Evolutionary conservation across 805 yeast species (phyloP).

Genomic region (Wickerhamiella hasegawae): DNA sequence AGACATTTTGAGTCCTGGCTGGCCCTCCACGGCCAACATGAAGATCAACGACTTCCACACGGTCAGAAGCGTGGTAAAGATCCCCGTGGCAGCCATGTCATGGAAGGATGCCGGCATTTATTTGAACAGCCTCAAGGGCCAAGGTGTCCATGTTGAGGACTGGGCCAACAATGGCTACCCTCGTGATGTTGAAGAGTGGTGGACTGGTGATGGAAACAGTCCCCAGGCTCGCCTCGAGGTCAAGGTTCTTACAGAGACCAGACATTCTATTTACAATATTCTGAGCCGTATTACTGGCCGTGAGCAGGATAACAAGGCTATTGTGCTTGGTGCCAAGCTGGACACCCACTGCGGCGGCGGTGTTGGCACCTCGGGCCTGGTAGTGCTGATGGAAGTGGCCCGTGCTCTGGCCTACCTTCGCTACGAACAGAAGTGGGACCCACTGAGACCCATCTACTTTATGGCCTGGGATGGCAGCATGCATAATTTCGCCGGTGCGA

Average conservation of each 20-base stretch:
- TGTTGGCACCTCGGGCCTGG: conserved; percentile 53
- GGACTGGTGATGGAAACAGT: conserved; percentile 27
- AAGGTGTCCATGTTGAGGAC: conserved; percentile 25
- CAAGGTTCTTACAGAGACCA: conserved; percentile 27
- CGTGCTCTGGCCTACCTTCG: conserved; percentile 50
- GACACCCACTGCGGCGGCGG: conserved; percentile 73
- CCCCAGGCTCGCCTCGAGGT: conserved; percentile 21
- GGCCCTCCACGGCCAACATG: conserved; percentile 32
- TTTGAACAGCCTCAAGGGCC: conserved; percentile 23
- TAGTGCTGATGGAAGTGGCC: conserved; percentile 52
- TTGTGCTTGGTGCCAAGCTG: conserved; percentile 70
- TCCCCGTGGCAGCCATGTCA: conserved; percentile 67
- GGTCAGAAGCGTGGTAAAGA: conserved; percentile 45
- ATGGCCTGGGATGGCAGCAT: conserved; percentile 71
- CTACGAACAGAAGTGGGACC: conserved; percentile 58
- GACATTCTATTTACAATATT: conserved; percentile 65
- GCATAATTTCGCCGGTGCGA: conserved; percentile 72
- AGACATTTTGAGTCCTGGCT: conserved; percentile 67
- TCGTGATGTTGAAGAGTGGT: conserved; percentile 22
- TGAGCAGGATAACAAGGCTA: conserved; percentile 48
- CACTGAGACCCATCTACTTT: conserved; percentile 68
- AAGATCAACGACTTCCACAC: conserved; percentile 29
- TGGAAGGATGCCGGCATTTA: conserved; percentile 47
- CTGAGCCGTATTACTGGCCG: conserved; percentile 63
- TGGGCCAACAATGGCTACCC: conserved; percentile 24